Base-by-base conservation (phyloP, 169 alveolate genomes). In the Cryptosporidium xiaoi region DNA sequence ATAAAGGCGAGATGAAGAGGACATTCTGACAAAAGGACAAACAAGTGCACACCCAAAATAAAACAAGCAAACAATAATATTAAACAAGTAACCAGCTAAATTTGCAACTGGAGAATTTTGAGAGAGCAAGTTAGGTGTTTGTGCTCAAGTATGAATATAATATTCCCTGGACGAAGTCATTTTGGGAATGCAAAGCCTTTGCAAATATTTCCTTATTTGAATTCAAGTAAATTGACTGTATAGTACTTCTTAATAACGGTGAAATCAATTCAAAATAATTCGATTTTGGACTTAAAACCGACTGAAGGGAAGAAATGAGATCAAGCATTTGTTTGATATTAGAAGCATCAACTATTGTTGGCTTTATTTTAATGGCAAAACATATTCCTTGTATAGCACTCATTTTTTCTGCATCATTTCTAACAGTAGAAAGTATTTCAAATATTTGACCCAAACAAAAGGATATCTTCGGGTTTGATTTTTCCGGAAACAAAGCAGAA, bases 321-420 rank as follows among this genome's bases (percentile, higher is more conserved):
- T 62, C 87, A 60, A 77, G 34, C 20, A 77, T 24, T 1, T 51
- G 46, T 16, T 29, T 29, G 16, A 77, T n/a, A 20, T 53, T 60
- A 1, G 69, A 29, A 10, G 16, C 65, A 44, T 36, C 51, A 12
- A 77, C 48, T 18, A 50, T 46, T 27, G 77, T 24, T 13, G 71
- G 87, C 7, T 77, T 77, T 6, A 56, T 20, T 40, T 58, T 58
- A 24, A 58, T 77, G 29, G 71, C 60, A 16, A 66, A 56, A 27
- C 51, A 56, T 51, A 71, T 71, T 60, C 93, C 93, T 3, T 71
- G 90, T 44, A 91, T 82, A 18, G 92, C 92, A 27, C 51, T 82
- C 27, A 84, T 82, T 66, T 91, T 91, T 44, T 91, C 93, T 20
- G 29, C 62, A 65, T 91, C 93, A 65, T 84, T 84, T 48, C 90